Percentiles rank a stretch among this genome's conserved stretches.
Evolutionary conservation across 2,329 filamentous ascomycete genomes (phyloP).

Genomic region (Claviceps arundinis): DNA sequence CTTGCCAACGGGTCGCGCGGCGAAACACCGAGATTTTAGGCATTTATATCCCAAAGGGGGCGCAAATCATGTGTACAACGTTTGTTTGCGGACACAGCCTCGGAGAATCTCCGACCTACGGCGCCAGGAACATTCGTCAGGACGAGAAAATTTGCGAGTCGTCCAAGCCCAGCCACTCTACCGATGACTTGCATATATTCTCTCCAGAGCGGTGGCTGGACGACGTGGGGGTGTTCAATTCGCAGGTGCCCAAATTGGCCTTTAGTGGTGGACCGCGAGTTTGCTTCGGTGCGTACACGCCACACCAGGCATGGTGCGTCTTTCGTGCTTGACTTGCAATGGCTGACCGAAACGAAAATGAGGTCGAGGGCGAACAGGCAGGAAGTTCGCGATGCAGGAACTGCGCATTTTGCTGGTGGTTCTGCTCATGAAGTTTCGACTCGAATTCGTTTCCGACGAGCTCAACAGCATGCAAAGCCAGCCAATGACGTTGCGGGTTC

Average conservation of each 20-base stretch:
- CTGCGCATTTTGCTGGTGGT: neutral
- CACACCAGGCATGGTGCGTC: neutral
- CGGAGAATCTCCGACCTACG: neutral
- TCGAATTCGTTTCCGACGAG: conserved; percentile 1
- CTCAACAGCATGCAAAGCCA: neutral
- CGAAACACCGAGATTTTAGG: conserved; percentile 1
- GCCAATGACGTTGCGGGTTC: neutral
- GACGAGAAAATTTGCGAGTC: neutral
- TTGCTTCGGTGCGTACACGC: neutral
- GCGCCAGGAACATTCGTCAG: neutral
- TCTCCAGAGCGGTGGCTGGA: conserved; percentile 7
- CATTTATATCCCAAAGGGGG: neutral
- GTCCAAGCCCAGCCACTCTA: neutral
- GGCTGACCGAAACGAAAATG: neutral
- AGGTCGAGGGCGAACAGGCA: neutral
- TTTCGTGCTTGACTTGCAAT: neutral
- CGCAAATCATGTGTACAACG: conserved; percentile 1
- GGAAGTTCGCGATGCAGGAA: conserved; percentile 2
- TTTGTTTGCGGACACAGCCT: neutral
- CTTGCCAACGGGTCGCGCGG: neutral
- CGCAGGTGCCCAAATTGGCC: neutral
- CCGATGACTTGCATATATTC: conserved; percentile 1
- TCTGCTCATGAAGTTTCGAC: neutral
- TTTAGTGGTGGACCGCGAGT: conserved; percentile 1
- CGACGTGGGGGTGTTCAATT: neutral